Base-by-base conservation (phyloP, 2,329 filamentous ascomycete species). In the Septoria linicola region DNA sequence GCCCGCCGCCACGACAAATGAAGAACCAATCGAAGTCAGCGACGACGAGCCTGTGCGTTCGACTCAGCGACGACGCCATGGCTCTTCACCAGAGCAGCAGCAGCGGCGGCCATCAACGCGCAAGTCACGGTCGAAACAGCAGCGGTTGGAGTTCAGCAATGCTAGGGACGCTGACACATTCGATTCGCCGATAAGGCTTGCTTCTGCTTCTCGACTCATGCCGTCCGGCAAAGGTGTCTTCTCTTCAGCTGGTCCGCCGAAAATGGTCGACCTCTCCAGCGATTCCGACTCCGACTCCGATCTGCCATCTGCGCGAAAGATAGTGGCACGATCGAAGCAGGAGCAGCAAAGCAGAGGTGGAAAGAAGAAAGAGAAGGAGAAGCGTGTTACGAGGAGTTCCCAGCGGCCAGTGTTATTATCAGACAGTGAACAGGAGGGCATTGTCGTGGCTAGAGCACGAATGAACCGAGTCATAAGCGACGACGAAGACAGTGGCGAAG, bases 111-210 rank as follows among this genome's bases (percentile, higher is more conserved):
- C 53, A 11, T 23, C 19, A 13, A 58, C 43, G 30, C 49, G 37
- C 27, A 50, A 37, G 20, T 44, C 19, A 17, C 47, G 47, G 23
- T 66, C 56, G 39, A 65, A 62, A 60, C 68, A 58, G 57, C 64
- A 55, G 57, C 64, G 51, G n/a, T 56, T 69, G 3, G 63, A 68
- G 47, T 68, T 67, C 51, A 60, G 37, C 27, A 52, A 34, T n/a
- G 42, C 54, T 5, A 45, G 64, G 37, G 53, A 58, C 13, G 25
- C 59, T 13, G 49, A 55, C 31, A 58, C 55, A 19, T 61, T 65
- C 49, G 50, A 59, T 37, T 47, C 63, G 31, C 54, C 60, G 4
- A 45, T 64, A 13, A 55, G 20, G 35, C 42, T 65, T 8, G 47
- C 55, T 14, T 63, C 63, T n/a, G n/a, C n/a, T 14, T 55, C 60